These are phyloP conservation scores for Metarhizium robertsii DNA, from an alignment of 2,329 filamentous ascomycete species.

Conservation along the genomic window DNA sequence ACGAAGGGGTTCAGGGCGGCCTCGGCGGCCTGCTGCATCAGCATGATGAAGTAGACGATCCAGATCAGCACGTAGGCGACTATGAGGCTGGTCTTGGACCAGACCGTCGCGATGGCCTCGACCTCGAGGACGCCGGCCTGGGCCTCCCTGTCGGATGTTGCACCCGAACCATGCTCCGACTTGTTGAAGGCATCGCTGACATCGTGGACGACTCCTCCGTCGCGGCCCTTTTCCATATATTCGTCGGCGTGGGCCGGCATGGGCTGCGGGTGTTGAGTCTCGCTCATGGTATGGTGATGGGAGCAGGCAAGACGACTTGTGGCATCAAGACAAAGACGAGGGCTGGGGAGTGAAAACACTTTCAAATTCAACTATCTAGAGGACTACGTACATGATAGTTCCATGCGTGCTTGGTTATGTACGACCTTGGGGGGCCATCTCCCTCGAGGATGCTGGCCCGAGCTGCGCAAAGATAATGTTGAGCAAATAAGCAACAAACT, in stretches of 20 bases:
- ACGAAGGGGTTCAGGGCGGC: constrained; percentile 33
- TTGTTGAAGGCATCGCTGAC: background rate
- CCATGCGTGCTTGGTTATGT: too few relatives aligned
- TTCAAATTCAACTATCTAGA: too few relatives aligned
- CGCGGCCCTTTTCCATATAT: background rate
- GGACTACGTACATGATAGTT: too few relatives aligned
- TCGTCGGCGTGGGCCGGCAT: background rate
- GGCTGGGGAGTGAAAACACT: too few relatives aligned
- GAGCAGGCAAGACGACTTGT: background rate
- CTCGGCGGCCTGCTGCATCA: constrained; percentile 28
- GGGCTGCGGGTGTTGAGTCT: background rate
- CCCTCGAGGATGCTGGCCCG: too few relatives aligned
- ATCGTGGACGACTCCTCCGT: background rate
- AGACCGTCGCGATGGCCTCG: constrained; percentile 29
- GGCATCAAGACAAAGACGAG: too few relatives aligned
- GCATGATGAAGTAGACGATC: constrained; percentile 37
- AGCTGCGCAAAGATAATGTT: background rate
- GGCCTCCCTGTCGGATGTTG: constrained; percentile 9
- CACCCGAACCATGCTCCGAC: background rate
- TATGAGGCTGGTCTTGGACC: constrained; percentile 26
- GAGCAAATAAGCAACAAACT: background rate
- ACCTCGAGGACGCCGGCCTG: constrained; percentile 28
- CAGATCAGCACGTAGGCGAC: constrained; percentile 33
- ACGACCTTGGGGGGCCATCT: background rate
- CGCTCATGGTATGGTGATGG: background rate